Evolutionary conservation across 768 basidiomycete species (phyloP).

Genomic region (Dentipellis fragilis): DNA sequence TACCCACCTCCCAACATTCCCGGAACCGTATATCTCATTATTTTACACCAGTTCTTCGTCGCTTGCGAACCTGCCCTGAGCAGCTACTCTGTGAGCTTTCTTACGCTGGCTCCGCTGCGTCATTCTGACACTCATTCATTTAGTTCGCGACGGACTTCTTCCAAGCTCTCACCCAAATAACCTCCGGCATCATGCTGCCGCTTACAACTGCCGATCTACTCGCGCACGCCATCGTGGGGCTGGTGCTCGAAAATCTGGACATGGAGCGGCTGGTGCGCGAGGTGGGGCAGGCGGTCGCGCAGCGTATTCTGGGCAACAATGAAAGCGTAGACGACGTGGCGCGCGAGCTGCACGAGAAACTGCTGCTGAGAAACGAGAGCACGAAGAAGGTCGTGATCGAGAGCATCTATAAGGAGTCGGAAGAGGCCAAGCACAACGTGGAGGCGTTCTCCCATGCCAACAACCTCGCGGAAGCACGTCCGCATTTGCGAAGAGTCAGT

Average conservation of each 20-base stretch:
- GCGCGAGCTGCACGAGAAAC: constrained; percentile 82
- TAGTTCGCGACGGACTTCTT: constrained; percentile 93
- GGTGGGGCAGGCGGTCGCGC: constrained; percentile 88
- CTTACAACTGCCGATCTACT: constrained; percentile 91
- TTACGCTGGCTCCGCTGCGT: not conserved
- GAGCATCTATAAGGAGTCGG: constrained; percentile 89
- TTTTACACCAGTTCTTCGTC: constrained; percentile 75
- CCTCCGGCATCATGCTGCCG: constrained; percentile 93
- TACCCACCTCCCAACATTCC: constrained; percentile 4
- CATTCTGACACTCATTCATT: constrained; percentile 3
- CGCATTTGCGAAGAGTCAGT: constrained; percentile 69
- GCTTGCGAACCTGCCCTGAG: constrained; percentile 95
- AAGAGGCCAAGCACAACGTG: constrained; percentile 86
- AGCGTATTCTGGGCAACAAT: constrained; percentile 85
- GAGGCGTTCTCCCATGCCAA: constrained; percentile 69
- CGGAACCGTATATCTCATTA: constrained; percentile 5
- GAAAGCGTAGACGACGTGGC: constrained; percentile 97
- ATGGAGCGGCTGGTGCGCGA: constrained; percentile 96
- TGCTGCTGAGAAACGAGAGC: constrained; percentile 87
- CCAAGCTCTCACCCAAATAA: constrained; percentile 85
- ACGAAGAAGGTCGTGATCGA: constrained; percentile 96
- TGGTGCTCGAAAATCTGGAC: constrained; percentile 94
- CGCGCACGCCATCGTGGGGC: constrained; percentile 92
- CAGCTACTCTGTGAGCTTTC: constrained; percentile 66
- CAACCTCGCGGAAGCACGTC: constrained; percentile 62